Percentiles rank a stretch among this genome's conserved stretches.
Conservation (phyloP, 805 yeast species). For the Hanseniaspora clermontiae region DNA sequence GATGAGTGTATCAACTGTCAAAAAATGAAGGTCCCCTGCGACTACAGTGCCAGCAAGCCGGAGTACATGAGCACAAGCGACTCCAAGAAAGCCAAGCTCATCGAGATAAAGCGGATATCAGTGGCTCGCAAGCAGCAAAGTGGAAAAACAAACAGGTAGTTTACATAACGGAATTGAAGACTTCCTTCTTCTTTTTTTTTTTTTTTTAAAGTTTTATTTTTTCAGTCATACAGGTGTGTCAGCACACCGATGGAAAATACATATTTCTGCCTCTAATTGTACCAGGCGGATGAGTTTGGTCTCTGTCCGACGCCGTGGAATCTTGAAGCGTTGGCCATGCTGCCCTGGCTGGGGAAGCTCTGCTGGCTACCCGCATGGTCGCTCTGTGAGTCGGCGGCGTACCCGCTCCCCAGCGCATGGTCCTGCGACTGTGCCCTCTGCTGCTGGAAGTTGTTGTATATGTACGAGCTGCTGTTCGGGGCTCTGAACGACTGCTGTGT, state of each 20-base stretch:
- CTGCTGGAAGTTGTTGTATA: constrained; percentile 1
- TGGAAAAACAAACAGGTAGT: neutral
- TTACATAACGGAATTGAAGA: neutral
- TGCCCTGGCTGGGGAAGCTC: neutral
- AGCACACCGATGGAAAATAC: neutral
- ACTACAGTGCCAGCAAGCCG: constrained; percentile 41
- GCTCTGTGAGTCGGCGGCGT: neutral
- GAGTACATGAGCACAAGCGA: constrained; percentile 37
- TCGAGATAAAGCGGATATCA: constrained; percentile 39
- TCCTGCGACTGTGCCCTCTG: neutral
- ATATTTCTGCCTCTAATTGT: neutral
- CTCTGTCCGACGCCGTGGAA: neutral
- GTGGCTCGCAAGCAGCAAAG: constrained; percentile 21
- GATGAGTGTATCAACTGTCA: constrained; percentile 50
- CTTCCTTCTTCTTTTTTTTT: too few relatives aligned
- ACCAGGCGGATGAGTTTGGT: constrained; percentile 8
- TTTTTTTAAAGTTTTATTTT: too few relatives aligned
- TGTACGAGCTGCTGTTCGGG: neutral
- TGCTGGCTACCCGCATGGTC: neutral
- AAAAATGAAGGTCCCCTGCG: constrained; percentile 45
- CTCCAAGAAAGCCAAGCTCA: constrained; percentile 35
- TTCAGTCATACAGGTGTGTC: too few relatives aligned
- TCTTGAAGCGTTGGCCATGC: neutral
- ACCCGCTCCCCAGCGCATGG: neutral
- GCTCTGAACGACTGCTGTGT: neutral